Percentiles rank a stretch among this genome's conserved stretches.
Conservation (phyloP, 768 basidiomycete genomes). For the Boletellus emodensis region DNA sequence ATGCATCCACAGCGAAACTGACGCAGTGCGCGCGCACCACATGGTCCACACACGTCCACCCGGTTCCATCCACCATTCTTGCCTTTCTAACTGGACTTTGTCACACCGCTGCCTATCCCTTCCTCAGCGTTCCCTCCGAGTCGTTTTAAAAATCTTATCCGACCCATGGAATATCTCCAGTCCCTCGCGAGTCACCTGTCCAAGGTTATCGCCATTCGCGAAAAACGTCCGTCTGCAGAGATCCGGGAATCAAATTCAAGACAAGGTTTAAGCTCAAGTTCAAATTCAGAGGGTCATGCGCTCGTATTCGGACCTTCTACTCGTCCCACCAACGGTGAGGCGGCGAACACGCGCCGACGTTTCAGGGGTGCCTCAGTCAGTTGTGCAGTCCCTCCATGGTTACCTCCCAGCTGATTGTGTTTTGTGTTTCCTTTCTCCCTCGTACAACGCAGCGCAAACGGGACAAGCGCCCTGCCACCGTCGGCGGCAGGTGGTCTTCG, state of each 20-base stretch:
- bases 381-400: not conserved
- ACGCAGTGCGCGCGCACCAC: constrained; percentile 14
- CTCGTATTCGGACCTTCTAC: constrained; percentile 12
- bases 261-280: constrained; percentile 12
- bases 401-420: no score
- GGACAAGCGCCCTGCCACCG: constrained; percentile 6
- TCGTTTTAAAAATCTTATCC: no score
- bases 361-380: constrained; percentile 12
- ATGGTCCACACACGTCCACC: constrained; percentile 9
- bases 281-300: constrained; percentile 6
- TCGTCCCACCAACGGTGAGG: not conserved
- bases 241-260: constrained; percentile 10
- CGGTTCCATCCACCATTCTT: not conserved
- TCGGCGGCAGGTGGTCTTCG: constrained; percentile 1
- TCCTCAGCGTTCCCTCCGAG: not conserved
- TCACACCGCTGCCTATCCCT: not conserved
- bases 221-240: constrained; percentile 7
- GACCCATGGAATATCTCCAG: constrained; percentile 22
- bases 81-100: not conserved
- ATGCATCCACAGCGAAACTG: constrained; percentile 22
- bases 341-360: constrained; percentile 2
- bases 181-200: constrained; percentile 14
- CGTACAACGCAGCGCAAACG: constrained; percentile 14
- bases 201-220: constrained; percentile 22
- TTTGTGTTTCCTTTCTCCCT: not conserved